A percentile compares a stretch with the other conserved stretches of the same genome.
Evolutionary conservation across 23 red algal genomes (phyloP).

Genomic region (Porphyridium purpureum): DNA sequence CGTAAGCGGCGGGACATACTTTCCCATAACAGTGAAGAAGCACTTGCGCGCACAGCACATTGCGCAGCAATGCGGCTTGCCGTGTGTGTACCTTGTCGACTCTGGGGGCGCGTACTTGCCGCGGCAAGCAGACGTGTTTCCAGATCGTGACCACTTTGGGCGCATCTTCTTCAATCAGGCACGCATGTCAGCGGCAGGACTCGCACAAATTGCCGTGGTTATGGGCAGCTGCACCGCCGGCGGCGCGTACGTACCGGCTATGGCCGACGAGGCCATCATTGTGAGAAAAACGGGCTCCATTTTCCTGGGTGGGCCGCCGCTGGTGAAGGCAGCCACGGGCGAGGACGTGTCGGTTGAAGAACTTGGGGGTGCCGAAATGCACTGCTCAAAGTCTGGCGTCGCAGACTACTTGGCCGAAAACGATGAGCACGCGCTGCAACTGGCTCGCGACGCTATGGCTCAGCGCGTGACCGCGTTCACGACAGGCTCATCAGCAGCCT

Average conservation of each 20-base stretch:
- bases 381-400: constrained; percentile 16
- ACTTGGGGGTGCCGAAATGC: constrained; percentile 25
- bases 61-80: constrained; percentile 13
- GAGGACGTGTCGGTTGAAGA: constrained; percentile 23
- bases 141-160: constrained; percentile 32
- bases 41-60: constrained; percentile 31
- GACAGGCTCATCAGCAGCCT: not conserved
- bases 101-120: constrained; percentile 30
- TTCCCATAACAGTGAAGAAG: constrained; percentile 45
- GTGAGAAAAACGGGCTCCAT: constrained; percentile 23
- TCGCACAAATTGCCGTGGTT: constrained; percentile 22
- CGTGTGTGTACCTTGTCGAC: constrained; percentile 42
- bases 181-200: constrained; percentile 20
- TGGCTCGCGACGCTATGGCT: not conserved
- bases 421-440: constrained; percentile 16
- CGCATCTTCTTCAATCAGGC: constrained; percentile 45
- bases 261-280: constrained; percentile 36
- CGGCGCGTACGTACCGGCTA: constrained; percentile 31
- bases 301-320: constrained; percentile 32
- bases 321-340: constrained; percentile 41
- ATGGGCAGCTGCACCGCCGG: constrained; percentile 44
- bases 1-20: constrained; percentile 36
- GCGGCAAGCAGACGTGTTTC: constrained; percentile 22
- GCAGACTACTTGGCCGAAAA: constrained; percentile 23
- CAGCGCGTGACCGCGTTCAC: not conserved